Percentiles rank a stretch among this genome's conserved stretches.
Conservation (phyloP, 2,329 filamentous ascomycete species). For the Alternaria burnsii region DNA sequence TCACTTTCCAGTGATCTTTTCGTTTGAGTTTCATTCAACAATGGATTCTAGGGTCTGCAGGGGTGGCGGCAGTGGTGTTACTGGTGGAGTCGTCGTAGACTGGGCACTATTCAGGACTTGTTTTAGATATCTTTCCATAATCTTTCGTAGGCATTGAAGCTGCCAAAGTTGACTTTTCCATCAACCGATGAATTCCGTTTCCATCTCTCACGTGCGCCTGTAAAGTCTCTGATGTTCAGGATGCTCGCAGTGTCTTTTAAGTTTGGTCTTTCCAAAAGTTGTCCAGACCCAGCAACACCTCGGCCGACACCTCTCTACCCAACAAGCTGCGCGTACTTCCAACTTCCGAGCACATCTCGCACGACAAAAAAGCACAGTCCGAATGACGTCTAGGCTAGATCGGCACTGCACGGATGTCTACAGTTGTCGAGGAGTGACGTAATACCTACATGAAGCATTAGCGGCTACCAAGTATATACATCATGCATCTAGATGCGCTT, state of each 20-base stretch:
- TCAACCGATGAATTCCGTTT: not conserved
- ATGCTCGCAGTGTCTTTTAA: not conserved
- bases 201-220: too few species aligned
- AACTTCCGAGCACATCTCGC: not conserved
- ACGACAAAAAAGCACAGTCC: not conserved
- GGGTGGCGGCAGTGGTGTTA: not conserved
- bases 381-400: not conserved
- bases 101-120: not conserved
- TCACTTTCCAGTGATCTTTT: conserved; percentile 12
- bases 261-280: not conserved
- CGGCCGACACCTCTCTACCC: not conserved
- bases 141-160: too few species aligned
- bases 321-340: too few species aligned
- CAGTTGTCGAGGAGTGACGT: not conserved
- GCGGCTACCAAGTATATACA: not conserved
- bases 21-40: not conserved
- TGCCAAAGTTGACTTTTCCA: not conserved
- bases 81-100: not conserved
- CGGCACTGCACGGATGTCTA: not conserved
- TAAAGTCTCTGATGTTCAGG: not conserved
- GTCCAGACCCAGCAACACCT: not conserved
- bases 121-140: not conserved
- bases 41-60: not conserved
- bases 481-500: not conserved
- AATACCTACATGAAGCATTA: not conserved